phyloP scores from a whole-genome alignment of 2,329 filamentous ascomycete genomes.

The Cadophora sp. region DNA sequence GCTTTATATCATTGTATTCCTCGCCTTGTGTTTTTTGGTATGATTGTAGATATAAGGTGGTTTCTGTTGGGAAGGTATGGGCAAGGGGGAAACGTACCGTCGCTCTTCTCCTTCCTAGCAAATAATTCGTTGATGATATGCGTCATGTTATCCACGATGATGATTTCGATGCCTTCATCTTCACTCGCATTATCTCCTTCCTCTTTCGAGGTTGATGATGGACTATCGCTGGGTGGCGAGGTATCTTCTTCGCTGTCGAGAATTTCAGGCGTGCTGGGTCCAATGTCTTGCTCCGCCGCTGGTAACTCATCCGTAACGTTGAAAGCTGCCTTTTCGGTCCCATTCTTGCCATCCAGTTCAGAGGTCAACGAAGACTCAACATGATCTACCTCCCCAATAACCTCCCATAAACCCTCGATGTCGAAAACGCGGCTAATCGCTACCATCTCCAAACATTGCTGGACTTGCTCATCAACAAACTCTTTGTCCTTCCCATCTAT shows the following conservation, averaged over 20 bases:
- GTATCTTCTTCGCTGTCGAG: constrained; percentile 30
- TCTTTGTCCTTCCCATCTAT: background rate
- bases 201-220: constrained; percentile 6
- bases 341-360: background rate
- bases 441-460: constrained; percentile 53
- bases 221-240: background rate
- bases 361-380: background rate
- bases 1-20: background rate
- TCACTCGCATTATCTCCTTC: background rate
- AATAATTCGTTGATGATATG: constrained; percentile 59
- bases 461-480: constrained; percentile 31
- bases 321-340: background rate
- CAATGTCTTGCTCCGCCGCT: background rate
- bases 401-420: constrained; percentile 63
- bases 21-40: background rate
- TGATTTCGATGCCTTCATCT: constrained; percentile 47
- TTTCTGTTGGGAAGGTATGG: background rate
- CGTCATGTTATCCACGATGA: constrained; percentile 63
- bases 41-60: background rate
- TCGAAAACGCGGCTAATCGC: constrained; percentile 65
- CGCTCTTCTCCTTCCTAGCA: constrained; percentile 50
- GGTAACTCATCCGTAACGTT: background rate
- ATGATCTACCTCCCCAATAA: constrained; percentile 54
- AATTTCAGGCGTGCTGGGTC: constrained; percentile 20
- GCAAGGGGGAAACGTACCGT: constrained; percentile 40